These are phyloP conservation scores for Marchantia paleacea DNA, from an alignment of 225 moss, liverwort and hornwort genomes.

Conservation along the genomic window DNA sequence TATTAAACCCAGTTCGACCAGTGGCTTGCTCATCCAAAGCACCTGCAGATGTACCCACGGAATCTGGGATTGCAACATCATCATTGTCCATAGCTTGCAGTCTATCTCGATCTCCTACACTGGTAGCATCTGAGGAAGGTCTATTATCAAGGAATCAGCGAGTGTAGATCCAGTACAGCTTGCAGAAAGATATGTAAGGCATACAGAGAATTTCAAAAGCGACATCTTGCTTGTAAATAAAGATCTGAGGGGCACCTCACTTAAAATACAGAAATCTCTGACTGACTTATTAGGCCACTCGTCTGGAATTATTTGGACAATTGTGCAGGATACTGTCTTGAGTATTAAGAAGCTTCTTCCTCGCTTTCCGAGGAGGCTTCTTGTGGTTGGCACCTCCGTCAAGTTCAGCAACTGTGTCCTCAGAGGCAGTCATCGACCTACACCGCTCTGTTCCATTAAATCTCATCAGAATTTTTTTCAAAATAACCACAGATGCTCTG, in stretches of 20 bases:
- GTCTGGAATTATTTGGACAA: neutral
- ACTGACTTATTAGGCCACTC: neutral
- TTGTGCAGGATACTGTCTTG: slow-evolving; percentile 89
- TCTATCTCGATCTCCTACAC: slow-evolving; percentile 71
- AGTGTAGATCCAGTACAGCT: neutral
- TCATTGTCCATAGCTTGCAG: slow-evolving; percentile 59
- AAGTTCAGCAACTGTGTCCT: slow-evolving; percentile 67
- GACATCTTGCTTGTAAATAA: neutral
- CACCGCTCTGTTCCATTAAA: slow-evolving; percentile 68
- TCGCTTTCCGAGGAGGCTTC: slow-evolving; percentile 93
- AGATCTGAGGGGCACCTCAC: neutral
- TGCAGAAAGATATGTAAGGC: neutral
- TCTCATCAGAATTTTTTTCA: neutral
- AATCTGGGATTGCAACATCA: slow-evolving; percentile 67
- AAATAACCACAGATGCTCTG: too few relatives aligned
- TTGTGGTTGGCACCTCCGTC: slow-evolving; percentile 91
- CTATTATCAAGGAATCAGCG: slow-evolving; percentile 19
- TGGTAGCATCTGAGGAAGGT: slow-evolving; percentile 39
- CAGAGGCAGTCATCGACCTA: slow-evolving; percentile 67
- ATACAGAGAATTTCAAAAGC: too few relatives aligned
- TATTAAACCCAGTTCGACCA: slow-evolving; percentile 43
- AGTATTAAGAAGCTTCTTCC: slow-evolving; percentile 73
- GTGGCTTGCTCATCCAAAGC: slow-evolving; percentile 67
- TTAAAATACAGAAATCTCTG: neutral
- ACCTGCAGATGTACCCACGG: slow-evolving; percentile 71